These are phyloP conservation scores for Phytophthora fragariae DNA, from an alignment of 352 stramenopile species.

Conservation along the genomic window DNA sequence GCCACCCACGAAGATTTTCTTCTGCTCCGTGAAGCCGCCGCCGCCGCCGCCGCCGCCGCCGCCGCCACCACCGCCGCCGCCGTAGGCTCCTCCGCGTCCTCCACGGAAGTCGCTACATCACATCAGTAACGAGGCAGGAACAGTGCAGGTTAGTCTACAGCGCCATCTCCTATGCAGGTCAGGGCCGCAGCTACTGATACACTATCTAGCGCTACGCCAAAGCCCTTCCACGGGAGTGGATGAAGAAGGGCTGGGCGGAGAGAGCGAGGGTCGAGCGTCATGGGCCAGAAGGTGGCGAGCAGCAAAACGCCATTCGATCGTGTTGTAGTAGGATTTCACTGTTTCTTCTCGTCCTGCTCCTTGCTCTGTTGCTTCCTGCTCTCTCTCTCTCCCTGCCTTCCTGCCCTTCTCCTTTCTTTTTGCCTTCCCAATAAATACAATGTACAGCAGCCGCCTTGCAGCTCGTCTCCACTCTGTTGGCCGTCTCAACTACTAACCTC, in stretches of 20 bases:
- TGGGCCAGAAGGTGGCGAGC: slow-evolving; percentile 34
- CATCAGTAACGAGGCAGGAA: slow-evolving; percentile 31
- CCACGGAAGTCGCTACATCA: slow-evolving; percentile 53
- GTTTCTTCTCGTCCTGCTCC: slow-evolving; percentile 33
- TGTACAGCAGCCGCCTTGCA: slow-evolving; percentile 33
- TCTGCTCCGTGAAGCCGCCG: slow-evolving; percentile 66
- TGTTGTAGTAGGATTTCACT: slow-evolving; percentile 49
- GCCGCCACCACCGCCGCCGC: slow-evolving; percentile 1
- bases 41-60: neutral
- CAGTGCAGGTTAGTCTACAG: slow-evolving; percentile 34
- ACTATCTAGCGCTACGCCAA: slow-evolving; percentile 29
- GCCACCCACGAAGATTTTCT: slow-evolving; percentile 95
- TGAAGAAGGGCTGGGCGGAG: slow-evolving; percentile 45
- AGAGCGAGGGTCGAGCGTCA: slow-evolving; percentile 39
- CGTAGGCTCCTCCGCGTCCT: slow-evolving; percentile 34
- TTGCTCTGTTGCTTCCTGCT: slow-evolving; percentile 31
- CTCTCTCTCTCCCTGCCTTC: slow-evolving; percentile 32
- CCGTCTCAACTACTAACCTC: slow-evolving; percentile 74
- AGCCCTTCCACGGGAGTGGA: slow-evolving; percentile 34
- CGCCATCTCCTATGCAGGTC: neutral
- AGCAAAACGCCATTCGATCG: slow-evolving; percentile 41
- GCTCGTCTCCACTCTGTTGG: slow-evolving; percentile 13
- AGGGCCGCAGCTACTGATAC: slow-evolving; percentile 21
- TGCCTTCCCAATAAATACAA: slow-evolving; percentile 34
- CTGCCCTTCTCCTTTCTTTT: slow-evolving; percentile 31